These are phyloP conservation scores for Clarireedia monteithiana DNA, from an alignment of 2,329 filamentous ascomycete genomes.

Conservation along the genomic window DNA sequence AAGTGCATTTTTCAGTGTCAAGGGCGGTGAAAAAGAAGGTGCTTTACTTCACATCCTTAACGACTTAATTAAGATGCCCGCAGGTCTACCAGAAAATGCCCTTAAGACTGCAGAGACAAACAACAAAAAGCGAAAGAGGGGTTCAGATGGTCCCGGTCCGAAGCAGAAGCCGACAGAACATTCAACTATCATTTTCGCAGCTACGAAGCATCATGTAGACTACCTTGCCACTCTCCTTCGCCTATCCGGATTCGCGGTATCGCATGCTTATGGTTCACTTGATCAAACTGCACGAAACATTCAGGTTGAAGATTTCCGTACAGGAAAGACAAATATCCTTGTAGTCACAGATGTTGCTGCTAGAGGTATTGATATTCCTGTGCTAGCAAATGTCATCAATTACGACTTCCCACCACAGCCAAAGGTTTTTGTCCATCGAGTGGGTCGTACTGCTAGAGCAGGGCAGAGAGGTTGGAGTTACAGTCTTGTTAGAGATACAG, in stretches of 20 bases:
- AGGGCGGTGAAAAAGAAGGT: constrained; percentile 88
- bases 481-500: constrained; percentile 79
- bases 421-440: constrained; percentile 93
- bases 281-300: constrained; percentile 90
- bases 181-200: constrained; percentile 90
- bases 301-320: constrained; percentile 84
- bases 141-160: constrained; percentile 41
- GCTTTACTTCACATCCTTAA: constrained; percentile 82
- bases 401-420: constrained; percentile 96
- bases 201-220: constrained; percentile 96
- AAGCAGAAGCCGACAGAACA: constrained; percentile 73
- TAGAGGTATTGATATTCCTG: constrained; percentile 93
- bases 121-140: constrained; percentile 67
- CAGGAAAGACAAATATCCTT: constrained; percentile 77
- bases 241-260: constrained; percentile 77
- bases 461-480: constrained; percentile 92
- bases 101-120: constrained; percentile 24
- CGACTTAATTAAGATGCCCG: constrained; percentile 87
- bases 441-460: constrained; percentile 91
- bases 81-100: constrained; percentile 50
- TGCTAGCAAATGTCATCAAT: constrained; percentile 95
- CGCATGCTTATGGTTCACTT: constrained; percentile 88
- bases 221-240: constrained; percentile 79
- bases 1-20: constrained; percentile 89
- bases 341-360: constrained; percentile 97